These are phyloP conservation scores for Phialocephala subalpina DNA, from an alignment of 2,329 filamentous ascomycete genomes.

Conservation along the genomic window DNA sequence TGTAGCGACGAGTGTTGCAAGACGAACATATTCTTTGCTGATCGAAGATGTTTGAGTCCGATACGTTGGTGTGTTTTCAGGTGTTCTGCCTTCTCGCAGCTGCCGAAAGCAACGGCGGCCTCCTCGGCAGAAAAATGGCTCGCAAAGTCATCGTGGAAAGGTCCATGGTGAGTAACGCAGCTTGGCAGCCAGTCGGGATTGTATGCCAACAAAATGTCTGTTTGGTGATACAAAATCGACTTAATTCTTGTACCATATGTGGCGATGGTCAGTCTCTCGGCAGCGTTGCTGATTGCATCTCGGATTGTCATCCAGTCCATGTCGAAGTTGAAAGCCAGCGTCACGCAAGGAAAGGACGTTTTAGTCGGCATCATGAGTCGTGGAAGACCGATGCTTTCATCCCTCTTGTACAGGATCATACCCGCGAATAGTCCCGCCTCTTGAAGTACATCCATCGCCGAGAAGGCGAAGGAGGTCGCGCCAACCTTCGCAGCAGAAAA, in stretches of 20 bases:
- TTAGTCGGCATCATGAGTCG: conserved; percentile 17
- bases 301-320: conserved; percentile 22
- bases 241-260: conserved; percentile 3
- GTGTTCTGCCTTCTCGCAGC: conserved; percentile 26
- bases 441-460: conserved; percentile 22
- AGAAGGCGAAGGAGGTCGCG: conserved; percentile 27
- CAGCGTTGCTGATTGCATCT: conserved; percentile 22
- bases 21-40: conserved; percentile 24
- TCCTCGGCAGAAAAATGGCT: conserved; percentile 22
- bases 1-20: conserved; percentile 28
- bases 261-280: conserved; percentile 16
- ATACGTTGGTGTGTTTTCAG: conserved; percentile 23
- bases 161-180: conserved; percentile 30
- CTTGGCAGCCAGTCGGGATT: conserved; percentile 24
- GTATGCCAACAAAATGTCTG: conserved; percentile 28
- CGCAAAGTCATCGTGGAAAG: conserved; percentile 27
- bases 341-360: conserved; percentile 21
- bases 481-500: conserved; percentile 26
- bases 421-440: conserved; percentile 26
- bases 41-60: conserved; percentile 21
- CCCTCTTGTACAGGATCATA: conserved; percentile 27
- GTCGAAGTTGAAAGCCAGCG: conserved; percentile 24
- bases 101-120: conserved; percentile 29
- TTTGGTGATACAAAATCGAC: conserved; percentile 29
- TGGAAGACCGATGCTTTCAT: conserved; percentile 19